Base-by-base conservation (phyloP, 2,329 filamentous ascomycete genomes). In the Phyllosticta citribraziliensis region DNA sequence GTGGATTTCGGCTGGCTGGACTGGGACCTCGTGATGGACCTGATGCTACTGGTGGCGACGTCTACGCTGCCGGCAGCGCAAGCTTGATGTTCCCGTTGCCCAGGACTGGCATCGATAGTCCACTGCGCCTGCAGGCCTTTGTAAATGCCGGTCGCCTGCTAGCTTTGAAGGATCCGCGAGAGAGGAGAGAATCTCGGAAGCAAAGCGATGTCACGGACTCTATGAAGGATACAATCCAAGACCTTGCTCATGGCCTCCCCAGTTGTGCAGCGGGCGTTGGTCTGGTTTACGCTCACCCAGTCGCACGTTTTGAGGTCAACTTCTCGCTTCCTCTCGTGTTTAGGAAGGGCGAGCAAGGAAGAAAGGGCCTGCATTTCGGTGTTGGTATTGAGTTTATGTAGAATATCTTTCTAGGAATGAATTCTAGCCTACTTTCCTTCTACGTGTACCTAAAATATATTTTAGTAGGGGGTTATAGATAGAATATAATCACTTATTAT, bases 361-460 rank as follows among this genome's bases (percentile, higher is more conserved):
- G 93, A 60, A 99, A 99, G 77, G 94, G 94, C 0, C 72, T 99
- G 65, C 91, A 94, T 73, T 87, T 99, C 68, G 94, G 94, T n/a
- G 90, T 99, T 51, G 94, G 94, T 56, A 91, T 99, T 70, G 95
- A 89, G 76, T 97, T 99, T 73, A 77, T 97, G 81, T 97, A 88
- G 67, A 63, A 17, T 20, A 54, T 24, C 20, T 20, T 11, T 56
- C 52, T 59, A 59, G 52, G 20, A 59, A 22, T 51, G 52, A 56
- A 40, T 17, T 47, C n/a, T n/a, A n/a, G 14, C n/a, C 40, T 47
- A n/a, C n/a, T 47, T 40, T 14, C 3, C 12, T 40, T 40, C 10
- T 40, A 40, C 17, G 8, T 22, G 3, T 22, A 22, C 22, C 22
- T 22, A 22, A 22, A n/a, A n/a, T n/a, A n/a, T n/a, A n/a, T n/a